phyloP scores from a whole-genome alignment of 2,329 filamentous ascomycete genomes.

The Chaetomiaceae sp. region DNA sequence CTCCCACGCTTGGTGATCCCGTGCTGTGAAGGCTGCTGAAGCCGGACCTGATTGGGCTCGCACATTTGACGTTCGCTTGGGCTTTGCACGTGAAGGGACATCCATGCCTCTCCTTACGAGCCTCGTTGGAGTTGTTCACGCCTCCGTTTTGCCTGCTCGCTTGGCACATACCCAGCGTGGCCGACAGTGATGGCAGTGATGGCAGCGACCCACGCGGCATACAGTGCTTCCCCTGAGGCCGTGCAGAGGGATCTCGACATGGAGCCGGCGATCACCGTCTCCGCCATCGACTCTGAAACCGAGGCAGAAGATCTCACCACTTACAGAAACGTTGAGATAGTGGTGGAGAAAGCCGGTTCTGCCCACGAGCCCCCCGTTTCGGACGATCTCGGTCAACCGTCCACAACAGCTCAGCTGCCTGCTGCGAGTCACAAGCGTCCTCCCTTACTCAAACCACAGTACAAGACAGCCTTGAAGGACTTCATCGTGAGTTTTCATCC shows the following conservation, averaged over 20 bases:
- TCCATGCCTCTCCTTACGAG: no score
- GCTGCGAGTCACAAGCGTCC: conserved; percentile 12
- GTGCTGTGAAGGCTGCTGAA: no score
- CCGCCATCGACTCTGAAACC: background rate
- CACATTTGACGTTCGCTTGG: no score
- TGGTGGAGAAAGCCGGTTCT: background rate
- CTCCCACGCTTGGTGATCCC: no score
- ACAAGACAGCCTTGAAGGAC: conserved; percentile 22
- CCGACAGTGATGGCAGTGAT: no score
- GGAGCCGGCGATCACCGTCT: background rate
- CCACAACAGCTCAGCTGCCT: background rate
- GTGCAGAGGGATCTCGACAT: background rate
- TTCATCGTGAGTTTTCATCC: conserved; percentile 17
- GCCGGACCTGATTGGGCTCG: no score
- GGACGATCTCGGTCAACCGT: background rate
- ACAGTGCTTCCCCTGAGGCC: background rate
- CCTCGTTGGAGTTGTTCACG: no score
- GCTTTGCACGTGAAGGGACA: no score
- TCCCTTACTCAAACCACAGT: conserved; percentile 18
- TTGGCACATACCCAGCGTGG: no score
- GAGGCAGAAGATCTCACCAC: background rate
- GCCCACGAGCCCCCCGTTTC: background rate
- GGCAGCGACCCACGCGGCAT: background rate
- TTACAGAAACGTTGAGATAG: background rate
- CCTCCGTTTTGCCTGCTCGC: no score